These are phyloP conservation scores for Pyrus hybrid DNA, from an alignment of 331 rosid species.

Conservation along the genomic window DNA sequence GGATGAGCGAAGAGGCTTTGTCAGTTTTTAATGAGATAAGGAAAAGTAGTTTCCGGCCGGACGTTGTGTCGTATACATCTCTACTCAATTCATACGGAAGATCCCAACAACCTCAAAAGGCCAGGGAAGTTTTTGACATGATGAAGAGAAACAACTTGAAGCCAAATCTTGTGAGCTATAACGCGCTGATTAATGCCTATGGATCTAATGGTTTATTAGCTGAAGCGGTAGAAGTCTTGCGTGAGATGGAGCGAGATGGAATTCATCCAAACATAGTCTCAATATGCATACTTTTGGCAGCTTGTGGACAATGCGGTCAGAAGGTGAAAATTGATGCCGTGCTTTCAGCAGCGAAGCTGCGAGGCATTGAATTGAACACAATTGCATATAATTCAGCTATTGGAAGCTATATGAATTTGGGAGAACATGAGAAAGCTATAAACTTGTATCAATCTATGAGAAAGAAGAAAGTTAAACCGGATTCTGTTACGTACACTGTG, in stretches of 20 bases:
- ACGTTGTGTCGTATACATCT: constrained; percentile 85
- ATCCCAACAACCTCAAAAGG: constrained; percentile 64
- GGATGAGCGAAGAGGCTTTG: constrained; percentile 65
- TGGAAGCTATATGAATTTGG: constrained; percentile 80
- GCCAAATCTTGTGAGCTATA: constrained; percentile 83
- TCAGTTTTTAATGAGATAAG: constrained; percentile 61
- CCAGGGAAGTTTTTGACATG: constrained; percentile 55
- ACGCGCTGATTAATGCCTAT: constrained; percentile 83
- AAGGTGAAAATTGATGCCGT: constrained; percentile 82
- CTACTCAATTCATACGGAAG: constrained; percentile 84
- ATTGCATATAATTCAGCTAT: constrained; percentile 87
- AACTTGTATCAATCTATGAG: constrained; percentile 62
- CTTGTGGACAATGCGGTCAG: constrained; percentile 77
- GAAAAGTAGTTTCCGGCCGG: constrained; percentile 55
- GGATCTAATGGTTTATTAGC: constrained; percentile 79
- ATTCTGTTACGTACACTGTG: constrained; percentile 72
- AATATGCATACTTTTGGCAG: constrained; percentile 78
- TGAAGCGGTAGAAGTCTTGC: constrained; percentile 69
- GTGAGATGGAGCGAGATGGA: constrained; percentile 82
- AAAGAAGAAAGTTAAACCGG: constrained; percentile 52
- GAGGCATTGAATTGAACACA: constrained; percentile 78
- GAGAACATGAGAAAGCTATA: constrained; percentile 69
- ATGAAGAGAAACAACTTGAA: constrained; percentile 59
- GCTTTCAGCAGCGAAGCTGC: constrained; percentile 73
- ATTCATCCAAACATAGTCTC: constrained; percentile 85